These are phyloP conservation scores for Tuber indicum DNA, from an alignment of 495 filamentous ascomycete species.

Conservation along the genomic window DNA sequence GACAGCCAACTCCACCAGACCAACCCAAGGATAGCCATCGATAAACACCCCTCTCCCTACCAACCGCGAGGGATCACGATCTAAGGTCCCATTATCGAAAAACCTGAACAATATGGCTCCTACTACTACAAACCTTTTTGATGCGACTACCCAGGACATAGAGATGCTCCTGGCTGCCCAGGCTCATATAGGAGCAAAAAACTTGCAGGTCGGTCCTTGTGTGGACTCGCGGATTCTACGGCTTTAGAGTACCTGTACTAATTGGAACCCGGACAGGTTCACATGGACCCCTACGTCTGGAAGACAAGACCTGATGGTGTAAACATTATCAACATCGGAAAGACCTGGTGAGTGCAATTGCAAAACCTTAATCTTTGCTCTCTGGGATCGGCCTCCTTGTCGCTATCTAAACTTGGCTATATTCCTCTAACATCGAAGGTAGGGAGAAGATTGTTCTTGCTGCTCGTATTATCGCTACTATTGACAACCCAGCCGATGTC, in stretches of 20 bases:
- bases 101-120: constrained; percentile 65
- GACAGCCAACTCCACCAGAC: constrained; percentile 32
- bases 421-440: constrained; percentile 35
- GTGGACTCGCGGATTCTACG: constrained; percentile 7
- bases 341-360: constrained; percentile 77
- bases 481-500: constrained; percentile 98
- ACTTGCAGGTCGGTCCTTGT: constrained; percentile 60
- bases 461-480: constrained; percentile 94
- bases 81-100: constrained; percentile 23
- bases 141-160: constrained; percentile 80
- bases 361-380: constrained; percentile 7
- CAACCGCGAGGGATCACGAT: constrained; percentile 34
- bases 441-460: constrained; percentile 99
- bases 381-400: not conserved
- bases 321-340: constrained; percentile 98
- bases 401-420: constrained; percentile 29
- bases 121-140: constrained; percentile 54
- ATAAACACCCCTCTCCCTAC: constrained; percentile 18
- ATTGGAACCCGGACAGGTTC: constrained; percentile 48
- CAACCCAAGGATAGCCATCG: constrained; percentile 29
- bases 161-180: constrained; percentile 98
- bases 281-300: constrained; percentile 99
- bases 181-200: constrained; percentile 96
- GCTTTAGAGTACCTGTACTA: constrained; percentile 20
- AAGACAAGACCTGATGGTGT: constrained; percentile 97